Percentiles rank a stretch among this genome's conserved stretches.
Conservation (phyloP, 1,139 yeast species). For the Yamadazyma siamensis region DNA sequence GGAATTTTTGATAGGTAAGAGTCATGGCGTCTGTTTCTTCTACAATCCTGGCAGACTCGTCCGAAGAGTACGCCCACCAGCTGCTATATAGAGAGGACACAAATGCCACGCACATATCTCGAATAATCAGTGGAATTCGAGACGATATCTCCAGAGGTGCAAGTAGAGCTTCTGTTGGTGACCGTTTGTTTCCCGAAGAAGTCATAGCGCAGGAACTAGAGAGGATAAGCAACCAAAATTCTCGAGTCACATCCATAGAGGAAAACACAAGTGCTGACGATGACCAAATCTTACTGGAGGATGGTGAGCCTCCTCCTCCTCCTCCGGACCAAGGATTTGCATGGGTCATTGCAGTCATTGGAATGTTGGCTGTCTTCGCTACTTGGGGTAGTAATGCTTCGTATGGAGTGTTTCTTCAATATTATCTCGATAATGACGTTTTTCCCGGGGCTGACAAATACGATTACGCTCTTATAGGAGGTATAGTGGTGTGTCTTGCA, state of each 20-base stretch:
- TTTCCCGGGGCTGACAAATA: constrained; percentile 57
- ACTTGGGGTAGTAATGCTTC: constrained; percentile 78
- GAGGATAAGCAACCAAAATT: constrained; percentile 11
- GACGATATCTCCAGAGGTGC: constrained; percentile 28
- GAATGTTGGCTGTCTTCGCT: constrained; percentile 43
- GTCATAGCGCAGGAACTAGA: constrained; percentile 22
- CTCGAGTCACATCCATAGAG: too few relatives aligned
- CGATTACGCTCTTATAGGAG: constrained; percentile 70
- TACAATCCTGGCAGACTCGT: too few relatives aligned
- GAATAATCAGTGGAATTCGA: constrained; percentile 28
- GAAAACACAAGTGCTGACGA: too few relatives aligned
- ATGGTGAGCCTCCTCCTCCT: constrained; percentile 18
- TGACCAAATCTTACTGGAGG: too few relatives aligned
- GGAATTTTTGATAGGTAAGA: too few relatives aligned
- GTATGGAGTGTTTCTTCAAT: constrained; percentile 65
- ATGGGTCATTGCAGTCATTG: constrained; percentile 63
- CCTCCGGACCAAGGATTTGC: constrained; percentile 73
- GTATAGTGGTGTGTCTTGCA: constrained; percentile 57
- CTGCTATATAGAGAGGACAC: too few relatives aligned
- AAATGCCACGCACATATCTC: constrained; percentile 23
- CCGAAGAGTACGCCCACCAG: too few relatives aligned
- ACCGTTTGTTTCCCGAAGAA: constrained; percentile 20
- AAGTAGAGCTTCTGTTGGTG: constrained; percentile 11
- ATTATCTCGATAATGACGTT: constrained; percentile 41
- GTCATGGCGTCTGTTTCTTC: too few relatives aligned